Percentiles rank a stretch among this genome's conserved stretches.
These are phyloP conservation scores for Colletotrichum costaricense DNA, from an alignment of 2,329 filamentous ascomycete species.

Conservation along the genomic window DNA sequence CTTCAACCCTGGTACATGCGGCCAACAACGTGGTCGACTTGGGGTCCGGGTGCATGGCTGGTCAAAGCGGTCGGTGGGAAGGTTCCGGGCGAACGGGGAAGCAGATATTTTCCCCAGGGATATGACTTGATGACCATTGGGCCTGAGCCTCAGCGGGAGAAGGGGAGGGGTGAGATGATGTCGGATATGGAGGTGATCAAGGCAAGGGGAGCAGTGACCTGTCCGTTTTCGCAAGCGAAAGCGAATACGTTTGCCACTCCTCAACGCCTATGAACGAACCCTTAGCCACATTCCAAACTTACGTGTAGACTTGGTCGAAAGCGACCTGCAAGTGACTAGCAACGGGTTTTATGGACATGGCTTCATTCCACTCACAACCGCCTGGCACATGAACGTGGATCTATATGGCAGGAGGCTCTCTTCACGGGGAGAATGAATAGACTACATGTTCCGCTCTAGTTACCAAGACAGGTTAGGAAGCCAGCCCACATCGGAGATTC, in stretches of 20 bases:
- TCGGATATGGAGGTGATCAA: conserved; percentile 9
- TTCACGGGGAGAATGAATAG: no score
- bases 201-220: conserved; percentile 6
- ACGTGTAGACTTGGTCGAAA: no score
- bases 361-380: no score
- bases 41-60: conserved; percentile 57
- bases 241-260: neutral
- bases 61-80: conserved; percentile 56
- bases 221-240: conserved; percentile 24
- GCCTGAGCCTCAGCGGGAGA: conserved; percentile 37
- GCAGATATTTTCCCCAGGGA: conserved; percentile 60
- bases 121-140: conserved; percentile 49
- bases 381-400: no score
- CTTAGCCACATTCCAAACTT: no score
- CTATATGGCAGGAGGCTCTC: no score
- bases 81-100: conserved; percentile 58
- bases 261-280: no score
- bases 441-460: no score
- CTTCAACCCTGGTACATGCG: conserved; percentile 65
- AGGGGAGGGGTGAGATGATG: conserved; percentile 36
- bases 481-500: no score
- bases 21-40: conserved; percentile 59
- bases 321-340: no score
- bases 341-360: no score
- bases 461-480: no score